Base-by-base conservation (phyloP, 2,329 filamentous ascomycete genomes). In the Gaeumannomyces sp. region DNA sequence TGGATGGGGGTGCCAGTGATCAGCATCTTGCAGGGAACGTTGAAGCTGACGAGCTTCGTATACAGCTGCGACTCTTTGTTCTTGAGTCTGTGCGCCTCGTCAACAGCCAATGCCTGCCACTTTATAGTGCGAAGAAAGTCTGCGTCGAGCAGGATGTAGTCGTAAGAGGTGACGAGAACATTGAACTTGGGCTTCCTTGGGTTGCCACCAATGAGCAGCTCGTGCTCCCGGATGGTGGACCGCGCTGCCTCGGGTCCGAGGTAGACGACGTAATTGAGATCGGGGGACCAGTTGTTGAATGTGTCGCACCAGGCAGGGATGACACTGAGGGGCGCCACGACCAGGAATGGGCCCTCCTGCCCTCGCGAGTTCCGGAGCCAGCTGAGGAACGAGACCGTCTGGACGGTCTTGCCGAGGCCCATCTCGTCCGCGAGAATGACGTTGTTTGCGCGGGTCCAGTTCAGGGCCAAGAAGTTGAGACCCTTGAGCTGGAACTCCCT, bases 301-400 rank as follows among this genome's bases (percentile, higher is more conserved):
- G 95, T 99, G 73, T 99, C 95, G 60, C 92, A 95, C 95, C 95
- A 99, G 2, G 95, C 93, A 8, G 95, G 94, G 79, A 99, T 97
- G 61, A 96, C 97, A 67, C 94, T 98, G 29, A 99, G 83, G 33
- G 95, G 95, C 10, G 97, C 95, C n/a, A 98, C 92, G 66, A 98
- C 94, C 59, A 99, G 86, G 73, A 97, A 98, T 0, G 95, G 95
- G 0, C 95, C 95, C 76, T 98, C 91, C 75, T 99, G 95, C 62
- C 84, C 84, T 69, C 94, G 88, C 66, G 93, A 88, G 76, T 98
- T 94, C 64, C 92, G 91, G 66, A 99, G 83, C 94, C 95, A 99
- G 74, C 94, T 97, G 76, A 99, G 89, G 75, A 98, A 98, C 0
- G 94, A 89, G 33, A 99, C 93, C 0, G 94, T 97, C 78, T 99